phyloP scores from a whole-genome alignment of 352 stramenopile species.

The Discostella stelligera region DNA sequence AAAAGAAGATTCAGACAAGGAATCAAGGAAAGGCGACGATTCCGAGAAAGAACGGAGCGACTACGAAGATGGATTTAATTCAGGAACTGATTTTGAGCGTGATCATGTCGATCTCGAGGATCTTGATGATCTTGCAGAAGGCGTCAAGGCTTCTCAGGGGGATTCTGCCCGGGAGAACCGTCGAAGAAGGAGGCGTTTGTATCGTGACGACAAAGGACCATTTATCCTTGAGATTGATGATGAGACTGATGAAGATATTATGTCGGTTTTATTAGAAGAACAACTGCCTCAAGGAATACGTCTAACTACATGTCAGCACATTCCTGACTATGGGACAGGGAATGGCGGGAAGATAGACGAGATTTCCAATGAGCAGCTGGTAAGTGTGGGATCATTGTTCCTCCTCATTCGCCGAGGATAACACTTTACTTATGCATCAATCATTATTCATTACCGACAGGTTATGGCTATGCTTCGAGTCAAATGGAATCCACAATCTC shows the following conservation, averaged over 20 bases:
- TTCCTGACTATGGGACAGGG: constrained; percentile 76
- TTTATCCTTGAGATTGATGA: constrained; percentile 84
- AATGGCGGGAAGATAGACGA: constrained; percentile 61
- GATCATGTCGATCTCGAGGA: constrained; percentile 60
- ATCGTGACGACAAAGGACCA: constrained; percentile 80
- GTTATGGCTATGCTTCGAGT: constrained; percentile 81
- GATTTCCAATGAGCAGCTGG: constrained; percentile 71
- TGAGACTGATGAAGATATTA: constrained; percentile 79
- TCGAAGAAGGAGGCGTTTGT: constrained; percentile 62
- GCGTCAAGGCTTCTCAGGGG: constrained; percentile 47
- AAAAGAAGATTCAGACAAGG: constrained; percentile 26
- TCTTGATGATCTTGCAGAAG: constrained; percentile 67
- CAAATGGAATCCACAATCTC: constrained; percentile 76
- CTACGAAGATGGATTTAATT: constrained; percentile 62
- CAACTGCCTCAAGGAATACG: constrained; percentile 75
- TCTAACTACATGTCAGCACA: constrained; percentile 68
- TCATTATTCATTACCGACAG: constrained; percentile 13
- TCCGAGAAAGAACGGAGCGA: constrained; percentile 48
- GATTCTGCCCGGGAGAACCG: constrained; percentile 41
- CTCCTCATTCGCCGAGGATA: too few relatives aligned
- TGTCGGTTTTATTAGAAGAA: constrained; percentile 79
- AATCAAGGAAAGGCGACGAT: constrained; percentile 21
- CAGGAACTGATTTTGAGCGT: constrained; percentile 58
- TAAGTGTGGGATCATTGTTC: background rate
- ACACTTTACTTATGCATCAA: too few relatives aligned